These are phyloP conservation scores for Myriangium duriaei DNA, from an alignment of 2,329 filamentous ascomycete genomes.

Conservation along the genomic window DNA sequence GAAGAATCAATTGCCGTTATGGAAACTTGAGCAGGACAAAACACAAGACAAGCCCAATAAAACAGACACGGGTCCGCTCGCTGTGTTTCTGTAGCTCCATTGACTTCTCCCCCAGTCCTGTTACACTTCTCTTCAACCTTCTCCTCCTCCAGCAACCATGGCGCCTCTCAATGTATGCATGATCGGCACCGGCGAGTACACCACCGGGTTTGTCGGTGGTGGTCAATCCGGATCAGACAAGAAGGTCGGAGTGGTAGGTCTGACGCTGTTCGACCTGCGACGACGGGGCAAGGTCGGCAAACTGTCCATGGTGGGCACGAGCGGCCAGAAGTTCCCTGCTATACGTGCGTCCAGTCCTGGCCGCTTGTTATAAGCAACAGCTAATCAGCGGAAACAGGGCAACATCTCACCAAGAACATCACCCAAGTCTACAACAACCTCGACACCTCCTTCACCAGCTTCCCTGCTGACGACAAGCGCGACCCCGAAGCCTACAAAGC, in stretches of 20 bases:
- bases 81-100: too few species aligned
- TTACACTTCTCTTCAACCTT: too few species aligned
- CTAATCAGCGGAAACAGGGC: slow-evolving; percentile 36
- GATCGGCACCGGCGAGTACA: slow-evolving; percentile 90
- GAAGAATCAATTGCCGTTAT: too few species aligned
- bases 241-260: slow-evolving; percentile 85
- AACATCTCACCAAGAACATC: slow-evolving; percentile 82
- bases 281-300: slow-evolving; percentile 77
- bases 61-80: too few species aligned
- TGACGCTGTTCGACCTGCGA: slow-evolving; percentile 81
- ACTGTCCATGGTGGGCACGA: slow-evolving; percentile 80
- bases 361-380: neutral
- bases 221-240: slow-evolving; percentile 82
- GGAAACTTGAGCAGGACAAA: too few species aligned
- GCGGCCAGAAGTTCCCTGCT: slow-evolving; percentile 78
- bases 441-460: slow-evolving; percentile 76
- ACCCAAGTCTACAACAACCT: slow-evolving; percentile 75
- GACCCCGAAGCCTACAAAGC: slow-evolving; percentile 77
- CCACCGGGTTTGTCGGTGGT: slow-evolving; percentile 81
- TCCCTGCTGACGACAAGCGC: slow-evolving; percentile 56
- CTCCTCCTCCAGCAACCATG: too few species aligned
- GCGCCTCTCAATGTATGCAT: slow-evolving; percentile 38
- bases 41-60: too few species aligned
- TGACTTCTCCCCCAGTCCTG: too few species aligned
- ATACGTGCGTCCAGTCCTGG: slow-evolving; percentile 52